Evolutionary conservation across 2,329 filamentous ascomycete genomes (phyloP), one percentile per base, ranked within the genome.

Genomic region (Arthrinium puccinioides): DNA sequence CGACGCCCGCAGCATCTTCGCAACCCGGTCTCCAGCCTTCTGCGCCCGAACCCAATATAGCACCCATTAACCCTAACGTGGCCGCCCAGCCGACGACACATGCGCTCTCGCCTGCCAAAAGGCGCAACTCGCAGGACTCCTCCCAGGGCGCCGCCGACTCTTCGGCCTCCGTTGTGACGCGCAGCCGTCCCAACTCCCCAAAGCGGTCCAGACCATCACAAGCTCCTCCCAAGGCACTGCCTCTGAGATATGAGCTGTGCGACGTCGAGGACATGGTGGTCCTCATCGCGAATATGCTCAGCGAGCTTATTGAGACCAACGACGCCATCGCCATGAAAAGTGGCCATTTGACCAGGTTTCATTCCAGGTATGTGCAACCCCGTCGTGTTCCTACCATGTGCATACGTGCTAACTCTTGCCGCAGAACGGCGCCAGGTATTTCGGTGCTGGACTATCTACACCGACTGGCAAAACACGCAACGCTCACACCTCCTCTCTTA

Each of bases 361-460:
- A 98, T 61, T 97, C 88, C 30, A 82, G 89, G 84, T 87, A 72
- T 42, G 64, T 37, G 25, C n/a, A n/a, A n/a, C n/a, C n/a, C n/a
- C n/a, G n/a, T n/a, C n/a, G n/a, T n/a, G n/a, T n/a, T n/a, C n/a
- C n/a, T n/a, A n/a, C n/a, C n/a, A n/a, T n/a, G n/a, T n/a, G n/a
- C n/a, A n/a, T n/a, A n/a, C 9, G 14, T 23, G 20, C 31, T 33
- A 24, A 33, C 4, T 24, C n/a, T 9, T 10, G 11, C 19, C 33
- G 28, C 37, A 76, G 72, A 45, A 78, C 74, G 4, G 64, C 92
- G 2, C 92, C 92, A 7, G 89, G 86, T 36, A 98, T 98, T 42
- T 95, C 88, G 19, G 90, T 98, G 21, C 73, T 83, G 44, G 92
- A 98, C 59, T 98, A 98, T 57, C 74, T 98, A 24, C 85, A 92